Evolutionary conservation across 495 filamentous ascomycete species (phyloP), one percentile per base, ranked within the genome.

Genomic region (Penicillium canariense): DNA sequence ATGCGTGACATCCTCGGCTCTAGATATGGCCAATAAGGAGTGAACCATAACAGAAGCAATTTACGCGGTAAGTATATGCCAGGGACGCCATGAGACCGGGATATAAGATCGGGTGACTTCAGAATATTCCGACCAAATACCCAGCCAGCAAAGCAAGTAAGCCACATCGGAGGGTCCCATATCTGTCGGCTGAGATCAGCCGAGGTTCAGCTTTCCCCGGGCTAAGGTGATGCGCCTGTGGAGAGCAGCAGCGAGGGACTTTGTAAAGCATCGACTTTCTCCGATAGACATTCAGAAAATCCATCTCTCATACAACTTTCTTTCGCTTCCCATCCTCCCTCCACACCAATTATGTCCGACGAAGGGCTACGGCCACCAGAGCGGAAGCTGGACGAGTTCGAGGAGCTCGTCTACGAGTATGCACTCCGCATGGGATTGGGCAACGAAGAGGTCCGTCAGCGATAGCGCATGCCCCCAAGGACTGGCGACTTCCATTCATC

Each of bases 371-470:
- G 43, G 20, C 47, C 48, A 1, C 70, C 68, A n/a, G 40, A 58
- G 14, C 61, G 68, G 35, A 50, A 65, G 46, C 47, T 73, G 53
- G 58, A 62, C 49, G 65, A 71, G 45, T 73, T 73, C 56, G 70
- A 73, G 40, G 43, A 73, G 52, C 56, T 61, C 36, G 65, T 70
- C 54, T 70, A 61, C 56, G 56, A 63, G 28, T 68, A 67, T 56
- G 58, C 60, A 22, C 20, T 28, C 14, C 64, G 67, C 8, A 62
- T 68, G 52, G 55, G 61, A 30, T 20, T 56, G 44, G 54, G 54
- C 28, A 54, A 48, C 20, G 59, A 54, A 30, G 61, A 63, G 48
- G 63, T 68, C 8, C 38, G 65, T 61, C 53, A 40, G 18, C 17
- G 38, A 32, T 22, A 42, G 28, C 30, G 22, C n/a, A 20, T 27